These are phyloP conservation scores for Penicillium argentinense DNA, from an alignment of 495 filamentous ascomycete genomes.

Conservation along the genomic window DNA sequence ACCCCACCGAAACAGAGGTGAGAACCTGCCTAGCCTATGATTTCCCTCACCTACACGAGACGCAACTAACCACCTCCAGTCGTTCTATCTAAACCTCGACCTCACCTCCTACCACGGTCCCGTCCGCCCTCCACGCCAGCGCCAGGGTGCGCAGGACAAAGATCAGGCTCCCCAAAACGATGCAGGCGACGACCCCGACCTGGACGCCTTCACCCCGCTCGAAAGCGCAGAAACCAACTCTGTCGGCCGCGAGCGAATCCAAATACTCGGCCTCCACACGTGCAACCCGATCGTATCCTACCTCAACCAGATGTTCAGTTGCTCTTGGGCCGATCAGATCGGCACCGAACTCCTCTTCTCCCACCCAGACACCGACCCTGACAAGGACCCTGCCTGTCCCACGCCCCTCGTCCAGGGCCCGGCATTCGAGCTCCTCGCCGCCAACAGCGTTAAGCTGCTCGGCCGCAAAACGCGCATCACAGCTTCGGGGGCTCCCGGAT, in stretches of 20 bases:
- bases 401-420: constrained; percentile 39
- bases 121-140: constrained; percentile 34
- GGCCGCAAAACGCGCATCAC: constrained; percentile 44
- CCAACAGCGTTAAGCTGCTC: constrained; percentile 53
- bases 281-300: constrained; percentile 71
- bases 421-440: constrained; percentile 61
- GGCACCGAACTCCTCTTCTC: constrained; percentile 79
- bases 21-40: neutral
- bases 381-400: constrained; percentile 32
- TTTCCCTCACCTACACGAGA: neutral
- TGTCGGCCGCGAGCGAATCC: constrained; percentile 52
- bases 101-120: constrained; percentile 46
- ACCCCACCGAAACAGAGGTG: constrained; percentile 59
- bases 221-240: constrained; percentile 25
- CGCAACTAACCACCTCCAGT: constrained; percentile 30
- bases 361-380: constrained; percentile 39
- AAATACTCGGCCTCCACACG: constrained; percentile 78
- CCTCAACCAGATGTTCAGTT: constrained; percentile 70
- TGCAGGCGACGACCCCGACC: constrained; percentile 12
- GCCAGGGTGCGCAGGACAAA: constrained; percentile 18
- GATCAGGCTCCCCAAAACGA: constrained; percentile 3
- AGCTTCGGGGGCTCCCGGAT: constrained; percentile 16
- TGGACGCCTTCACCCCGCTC: constrained; percentile 17
- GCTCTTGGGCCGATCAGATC: constrained; percentile 72
- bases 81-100: constrained; percentile 56